These are phyloP conservation scores for Pleurotus citrinopileatus DNA, from an alignment of 768 basidiomycete species.

Conservation along the genomic window DNA sequence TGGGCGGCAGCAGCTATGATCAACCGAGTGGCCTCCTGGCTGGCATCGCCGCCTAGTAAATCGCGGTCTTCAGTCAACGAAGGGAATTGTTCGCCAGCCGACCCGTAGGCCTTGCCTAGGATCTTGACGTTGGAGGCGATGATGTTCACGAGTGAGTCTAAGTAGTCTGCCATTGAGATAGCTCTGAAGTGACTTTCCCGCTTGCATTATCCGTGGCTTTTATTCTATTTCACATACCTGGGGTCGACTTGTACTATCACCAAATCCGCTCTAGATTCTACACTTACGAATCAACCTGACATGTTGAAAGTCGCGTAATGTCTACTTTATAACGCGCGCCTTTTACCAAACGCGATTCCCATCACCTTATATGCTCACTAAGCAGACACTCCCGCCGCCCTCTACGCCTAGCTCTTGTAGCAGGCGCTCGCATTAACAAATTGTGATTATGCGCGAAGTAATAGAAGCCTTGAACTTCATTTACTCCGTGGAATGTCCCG, in stretches of 20 bases:
- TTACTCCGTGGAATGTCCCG: no score
- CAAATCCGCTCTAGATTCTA: neutral
- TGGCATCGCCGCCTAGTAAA: neutral
- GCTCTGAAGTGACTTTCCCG: no score
- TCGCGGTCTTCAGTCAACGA: constrained; percentile 12
- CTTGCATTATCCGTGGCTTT: neutral
- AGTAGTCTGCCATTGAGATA: neutral
- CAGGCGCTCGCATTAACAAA: no score
- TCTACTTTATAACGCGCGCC: neutral
- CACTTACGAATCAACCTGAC: neutral
- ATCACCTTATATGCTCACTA: neutral
- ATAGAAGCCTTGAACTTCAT: no score
- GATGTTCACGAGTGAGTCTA: neutral
- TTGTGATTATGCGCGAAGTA: no score
- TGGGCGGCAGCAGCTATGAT: constrained; percentile 21
- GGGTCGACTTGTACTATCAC: neutral
- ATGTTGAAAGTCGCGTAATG: neutral
- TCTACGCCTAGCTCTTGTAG: no score
- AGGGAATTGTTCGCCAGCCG: constrained; percentile 3
- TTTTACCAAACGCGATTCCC: neutral
- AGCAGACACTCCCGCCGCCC: no score
- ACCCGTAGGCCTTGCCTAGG: neutral
- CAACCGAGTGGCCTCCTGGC: constrained; percentile 10
- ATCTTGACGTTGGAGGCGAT: neutral
- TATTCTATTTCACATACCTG: neutral